Conservation (phyloP, 2,329 filamentous ascomycete species). For the Calonectria montana region DNA sequence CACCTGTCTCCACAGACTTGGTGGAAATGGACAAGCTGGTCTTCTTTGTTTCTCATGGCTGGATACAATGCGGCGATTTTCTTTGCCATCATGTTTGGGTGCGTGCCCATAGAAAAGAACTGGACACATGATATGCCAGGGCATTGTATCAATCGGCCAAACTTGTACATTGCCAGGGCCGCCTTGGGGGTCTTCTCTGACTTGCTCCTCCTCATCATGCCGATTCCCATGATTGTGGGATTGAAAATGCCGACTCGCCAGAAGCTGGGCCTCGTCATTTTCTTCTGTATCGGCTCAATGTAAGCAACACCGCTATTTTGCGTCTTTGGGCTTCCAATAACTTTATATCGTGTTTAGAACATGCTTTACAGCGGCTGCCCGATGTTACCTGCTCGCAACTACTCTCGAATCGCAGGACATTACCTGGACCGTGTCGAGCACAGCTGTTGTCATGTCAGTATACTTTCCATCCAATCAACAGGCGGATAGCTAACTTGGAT, state of each 20-base stretch:
- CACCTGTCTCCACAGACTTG: neutral
- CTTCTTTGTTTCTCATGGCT: neutral
- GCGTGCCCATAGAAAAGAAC: slow-evolving; percentile 14
- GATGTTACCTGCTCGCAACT: slow-evolving; percentile 22
- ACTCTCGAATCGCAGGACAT: slow-evolving; percentile 7
- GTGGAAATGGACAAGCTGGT: slow-evolving; percentile 1
- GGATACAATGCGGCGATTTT: slow-evolving; percentile 32
- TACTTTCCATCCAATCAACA: neutral
- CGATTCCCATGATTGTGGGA: slow-evolving; percentile 55
- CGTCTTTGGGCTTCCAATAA: neutral
- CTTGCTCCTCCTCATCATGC: slow-evolving; percentile 56
- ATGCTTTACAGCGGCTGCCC: slow-evolving; percentile 28
- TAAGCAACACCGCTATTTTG: neutral
- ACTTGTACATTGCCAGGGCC: slow-evolving; percentile 59
- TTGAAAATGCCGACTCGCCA: slow-evolving; percentile 57
- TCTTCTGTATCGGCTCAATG: slow-evolving; percentile 55
- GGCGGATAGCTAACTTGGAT: neutral
- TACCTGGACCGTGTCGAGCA: slow-evolving; percentile 28
- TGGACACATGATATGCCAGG: slow-evolving; percentile 44
- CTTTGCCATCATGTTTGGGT: slow-evolving; percentile 46
- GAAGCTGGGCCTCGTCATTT: slow-evolving; percentile 53
- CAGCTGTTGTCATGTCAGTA: neutral
- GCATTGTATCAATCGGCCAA: slow-evolving; percentile 55
- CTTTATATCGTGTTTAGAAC: slow-evolving; percentile 3
- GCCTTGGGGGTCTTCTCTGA: slow-evolving; percentile 58